phyloP scores from a whole-genome alignment of 2,329 filamentous ascomycete species.

The Ceratocystis cacaofunesta region DNA sequence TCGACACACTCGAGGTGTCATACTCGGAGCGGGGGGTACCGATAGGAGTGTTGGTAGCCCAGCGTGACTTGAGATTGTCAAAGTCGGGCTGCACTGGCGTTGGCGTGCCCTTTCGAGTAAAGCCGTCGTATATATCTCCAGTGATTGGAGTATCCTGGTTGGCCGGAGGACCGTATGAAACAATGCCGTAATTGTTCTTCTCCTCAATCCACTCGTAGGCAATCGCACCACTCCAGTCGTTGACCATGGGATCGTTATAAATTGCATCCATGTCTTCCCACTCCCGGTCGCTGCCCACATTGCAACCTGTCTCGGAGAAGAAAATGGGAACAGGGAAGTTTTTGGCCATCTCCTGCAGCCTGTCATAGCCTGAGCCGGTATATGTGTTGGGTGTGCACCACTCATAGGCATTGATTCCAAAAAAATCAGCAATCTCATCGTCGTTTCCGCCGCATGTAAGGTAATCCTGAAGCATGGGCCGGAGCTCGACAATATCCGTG shows the following conservation, averaged over 20 bases:
- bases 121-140: slow-evolving; percentile 50
- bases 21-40: slow-evolving; percentile 55
- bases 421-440: slow-evolving; percentile 65
- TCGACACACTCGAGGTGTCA: slow-evolving; percentile 42
- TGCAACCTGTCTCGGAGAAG: slow-evolving; percentile 83
- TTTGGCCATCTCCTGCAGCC: slow-evolving; percentile 50
- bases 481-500: slow-evolving; percentile 60
- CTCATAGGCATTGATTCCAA: slow-evolving; percentile 72
- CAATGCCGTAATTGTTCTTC: slow-evolving; percentile 65
- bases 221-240: slow-evolving; percentile 59
- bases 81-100: slow-evolving; percentile 64
- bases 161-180: slow-evolving; percentile 54
- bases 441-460: slow-evolving; percentile 60
- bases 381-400: slow-evolving; percentile 53
- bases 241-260: slow-evolving; percentile 57
- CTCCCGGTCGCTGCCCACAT: slow-evolving; percentile 40
- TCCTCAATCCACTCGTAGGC: slow-evolving; percentile 87
- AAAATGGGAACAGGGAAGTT: slow-evolving; percentile 72
- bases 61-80: slow-evolving; percentile 58
- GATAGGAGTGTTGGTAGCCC: slow-evolving; percentile 56
- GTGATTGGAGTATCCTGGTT: slow-evolving; percentile 28
- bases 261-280: slow-evolving; percentile 65
- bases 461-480: slow-evolving; percentile 52
- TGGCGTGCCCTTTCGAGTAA: slow-evolving; percentile 55
- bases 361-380: slow-evolving; percentile 50